A percentile compares a stretch with the other conserved stretches of the same genome.
phyloP scores from a whole-genome alignment of 306 rosid genomes.

The Cotoneaster glaucophyllus region DNA sequence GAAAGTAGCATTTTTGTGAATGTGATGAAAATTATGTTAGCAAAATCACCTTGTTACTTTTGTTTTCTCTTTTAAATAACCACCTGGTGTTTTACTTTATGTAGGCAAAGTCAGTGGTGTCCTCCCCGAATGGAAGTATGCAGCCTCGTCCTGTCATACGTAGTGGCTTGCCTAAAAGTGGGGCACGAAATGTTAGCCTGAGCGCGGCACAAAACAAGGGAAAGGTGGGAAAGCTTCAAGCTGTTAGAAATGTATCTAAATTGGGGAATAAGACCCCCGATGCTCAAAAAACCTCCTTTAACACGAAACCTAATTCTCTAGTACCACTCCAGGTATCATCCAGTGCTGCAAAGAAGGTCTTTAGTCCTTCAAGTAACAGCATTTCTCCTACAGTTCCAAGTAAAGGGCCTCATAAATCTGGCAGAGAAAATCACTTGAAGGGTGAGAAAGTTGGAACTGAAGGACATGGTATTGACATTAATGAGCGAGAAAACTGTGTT shows the following conservation, averaged over 20 bases:
- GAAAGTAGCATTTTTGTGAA: neutral
- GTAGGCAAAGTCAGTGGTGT: constrained; percentile 55
- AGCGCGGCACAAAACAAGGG: constrained; percentile 43
- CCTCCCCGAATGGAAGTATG: constrained; percentile 51
- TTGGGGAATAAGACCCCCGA: constrained; percentile 14
- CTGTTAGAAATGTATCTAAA: constrained; percentile 28
- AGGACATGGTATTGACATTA: constrained; percentile 11
- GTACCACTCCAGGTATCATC: constrained; percentile 29
- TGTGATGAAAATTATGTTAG: neutral
- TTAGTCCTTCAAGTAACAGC: constrained; percentile 24
- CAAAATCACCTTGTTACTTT: constrained; percentile 2
- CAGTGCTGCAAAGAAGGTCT: constrained; percentile 28
- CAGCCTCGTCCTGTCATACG: constrained; percentile 40
- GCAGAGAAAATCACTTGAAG: constrained; percentile 16
- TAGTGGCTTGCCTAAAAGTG: constrained; percentile 47
- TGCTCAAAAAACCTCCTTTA: constrained; percentile 23
- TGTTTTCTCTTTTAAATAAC: neutral
- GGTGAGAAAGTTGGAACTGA: constrained; percentile 11
- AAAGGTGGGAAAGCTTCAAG: constrained; percentile 46
- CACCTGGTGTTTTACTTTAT: neutral
- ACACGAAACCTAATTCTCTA: constrained; percentile 20
- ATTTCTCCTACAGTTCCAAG: constrained; percentile 20
- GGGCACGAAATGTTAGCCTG: constrained; percentile 30
- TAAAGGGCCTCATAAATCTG: constrained; percentile 12
- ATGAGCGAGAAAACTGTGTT: constrained; percentile 8